A percentile compares a stretch with the other conserved stretches of the same genome.
Conservation (phyloP, 164 flowering plant genomes). For the Aristolochia californica region DNA sequence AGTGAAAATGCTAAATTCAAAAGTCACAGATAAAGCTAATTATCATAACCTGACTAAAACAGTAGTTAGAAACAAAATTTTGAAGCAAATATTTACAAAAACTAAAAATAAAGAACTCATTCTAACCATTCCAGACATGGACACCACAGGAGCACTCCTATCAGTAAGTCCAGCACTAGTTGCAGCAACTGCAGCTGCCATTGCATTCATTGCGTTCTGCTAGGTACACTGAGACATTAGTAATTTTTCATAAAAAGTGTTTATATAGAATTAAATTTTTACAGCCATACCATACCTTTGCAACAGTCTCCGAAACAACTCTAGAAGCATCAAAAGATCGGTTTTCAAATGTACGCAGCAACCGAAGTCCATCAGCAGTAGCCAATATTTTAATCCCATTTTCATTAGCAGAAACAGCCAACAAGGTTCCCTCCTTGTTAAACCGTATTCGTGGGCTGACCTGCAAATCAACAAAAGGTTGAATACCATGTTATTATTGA, state of each 20-base stretch:
- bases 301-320: constrained; percentile 18
- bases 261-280: no score
- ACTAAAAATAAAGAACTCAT: background rate
- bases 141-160: constrained; percentile 38
- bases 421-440: constrained; percentile 50
- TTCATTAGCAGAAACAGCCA: constrained; percentile 56
- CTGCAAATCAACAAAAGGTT: constrained; percentile 21
- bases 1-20: no score
- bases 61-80: background rate
- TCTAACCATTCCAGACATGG: constrained; percentile 56
- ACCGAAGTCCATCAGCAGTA: constrained; percentile 24
- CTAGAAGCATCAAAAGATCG: constrained; percentile 32
- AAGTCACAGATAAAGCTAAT: no score
- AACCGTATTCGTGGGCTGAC: constrained; percentile 53
- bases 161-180: constrained; percentile 57
- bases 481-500: no score
- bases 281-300: background rate
- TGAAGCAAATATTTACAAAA: background rate
- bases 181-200: constrained; percentile 47
- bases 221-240: constrained; percentile 10
- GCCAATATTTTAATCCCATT: constrained; percentile 54
- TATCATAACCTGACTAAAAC: background rate
- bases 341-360: constrained; percentile 31
- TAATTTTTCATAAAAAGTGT: background rate
- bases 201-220: constrained; percentile 53